A percentile compares a stretch with the other conserved stretches of the same genome.
phyloP scores from a whole-genome alignment of 2,329 filamentous ascomycete genomes.

The Diaporthe capsici region DNA sequence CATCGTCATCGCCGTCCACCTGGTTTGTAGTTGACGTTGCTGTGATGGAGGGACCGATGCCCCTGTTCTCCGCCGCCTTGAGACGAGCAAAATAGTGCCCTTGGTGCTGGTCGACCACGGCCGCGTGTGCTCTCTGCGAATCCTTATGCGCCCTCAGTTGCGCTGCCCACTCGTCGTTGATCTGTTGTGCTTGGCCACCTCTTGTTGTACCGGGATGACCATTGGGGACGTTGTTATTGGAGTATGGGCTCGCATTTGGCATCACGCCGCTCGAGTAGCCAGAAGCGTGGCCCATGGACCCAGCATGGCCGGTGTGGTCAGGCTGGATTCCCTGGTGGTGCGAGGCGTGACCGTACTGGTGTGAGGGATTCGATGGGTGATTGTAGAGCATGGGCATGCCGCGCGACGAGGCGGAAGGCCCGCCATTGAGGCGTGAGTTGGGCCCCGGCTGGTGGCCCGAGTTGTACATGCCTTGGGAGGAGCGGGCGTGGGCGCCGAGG shows the following conservation, averaged over 20 bases:
- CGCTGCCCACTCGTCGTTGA: conserved; percentile 85
- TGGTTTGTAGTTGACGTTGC: conserved; percentile 63
- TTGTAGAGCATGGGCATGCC: conserved; percentile 75
- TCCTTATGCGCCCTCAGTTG: conserved; percentile 87
- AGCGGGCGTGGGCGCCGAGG: conserved; percentile 50
- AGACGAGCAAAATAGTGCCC: conserved; percentile 80
- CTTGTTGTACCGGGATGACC: conserved; percentile 66
- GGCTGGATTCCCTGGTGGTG: conserved; percentile 73
- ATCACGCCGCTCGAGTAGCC: conserved; percentile 75
- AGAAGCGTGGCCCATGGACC: conserved; percentile 72
- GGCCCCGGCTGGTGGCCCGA: conserved; percentile 81
- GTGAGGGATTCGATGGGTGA: conserved; percentile 73
- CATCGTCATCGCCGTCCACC: conserved; percentile 66
- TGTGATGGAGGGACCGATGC: conserved; percentile 69
- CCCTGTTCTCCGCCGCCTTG: conserved; percentile 79
- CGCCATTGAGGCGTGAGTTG: conserved; percentile 82
- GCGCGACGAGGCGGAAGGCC: conserved; percentile 66
- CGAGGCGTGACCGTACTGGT: conserved; percentile 75
- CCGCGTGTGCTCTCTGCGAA: conserved; percentile 78
- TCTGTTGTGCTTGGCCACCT: conserved; percentile 64
- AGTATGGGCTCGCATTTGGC: conserved; percentile 74
- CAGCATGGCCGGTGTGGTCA: conserved; percentile 68
- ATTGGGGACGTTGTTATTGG: conserved; percentile 68
- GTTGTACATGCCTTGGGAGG: conserved; percentile 76
- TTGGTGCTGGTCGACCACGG: conserved; percentile 77